These are phyloP conservation scores for Tanacetum coccineum DNA, from an alignment of 129 eudicot species.

Conservation along the genomic window DNA sequence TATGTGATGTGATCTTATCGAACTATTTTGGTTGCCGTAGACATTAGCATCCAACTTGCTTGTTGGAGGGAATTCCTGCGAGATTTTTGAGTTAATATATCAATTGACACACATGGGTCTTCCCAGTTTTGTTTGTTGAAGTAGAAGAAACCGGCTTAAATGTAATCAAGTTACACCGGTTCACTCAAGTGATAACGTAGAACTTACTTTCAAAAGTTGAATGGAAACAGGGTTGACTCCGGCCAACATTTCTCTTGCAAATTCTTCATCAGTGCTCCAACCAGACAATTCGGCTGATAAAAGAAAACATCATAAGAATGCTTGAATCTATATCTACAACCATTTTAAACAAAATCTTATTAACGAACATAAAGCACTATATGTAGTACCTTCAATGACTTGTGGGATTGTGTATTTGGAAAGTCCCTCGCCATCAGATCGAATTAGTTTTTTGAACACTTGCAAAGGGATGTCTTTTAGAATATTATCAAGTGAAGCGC, in stretches of 20 bases:
- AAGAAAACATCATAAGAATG: background rate
- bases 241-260: conserved; percentile 58
- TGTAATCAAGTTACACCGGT: background rate
- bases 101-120: background rate
- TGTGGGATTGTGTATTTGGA: conserved; percentile 36
- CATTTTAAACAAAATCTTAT: too few species aligned
- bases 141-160: background rate
- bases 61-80: conserved; percentile 48
- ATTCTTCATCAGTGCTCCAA: conserved; percentile 63
- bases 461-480: conserved; percentile 29
- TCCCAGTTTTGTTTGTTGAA: background rate
- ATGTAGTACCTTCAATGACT: conserved; percentile 36
- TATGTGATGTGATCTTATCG: conserved; percentile 35
- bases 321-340: background rate
- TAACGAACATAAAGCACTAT: background rate
- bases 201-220: conserved; percentile 36
- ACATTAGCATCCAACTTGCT: conserved; percentile 41
- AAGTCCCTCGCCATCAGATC: conserved; percentile 38
- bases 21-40: conserved; percentile 43
- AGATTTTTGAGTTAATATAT: background rate
- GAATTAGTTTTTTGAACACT: conserved; percentile 36
- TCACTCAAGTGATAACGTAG: background rate
- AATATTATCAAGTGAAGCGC: conserved; percentile 11
- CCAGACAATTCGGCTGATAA: conserved; percentile 43
- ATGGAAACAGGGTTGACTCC: conserved; percentile 58